Conservation (phyloP, 768 basidiomycete species). For the Dacryopinax primogenitus region DNA sequence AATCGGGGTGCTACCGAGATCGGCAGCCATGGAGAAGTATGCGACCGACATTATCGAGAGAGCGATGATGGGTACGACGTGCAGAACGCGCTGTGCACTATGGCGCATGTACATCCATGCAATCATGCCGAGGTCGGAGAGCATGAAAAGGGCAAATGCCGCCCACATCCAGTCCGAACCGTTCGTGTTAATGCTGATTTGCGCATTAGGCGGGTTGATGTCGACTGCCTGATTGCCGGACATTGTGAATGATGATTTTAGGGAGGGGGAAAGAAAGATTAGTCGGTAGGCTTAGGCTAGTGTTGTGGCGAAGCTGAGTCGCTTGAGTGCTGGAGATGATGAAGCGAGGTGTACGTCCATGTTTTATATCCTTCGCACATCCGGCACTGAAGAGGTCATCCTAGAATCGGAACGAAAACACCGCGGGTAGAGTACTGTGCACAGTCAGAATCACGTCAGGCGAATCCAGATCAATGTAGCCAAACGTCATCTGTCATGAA, state of each 20-base stretch:
- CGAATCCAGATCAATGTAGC: background rate
- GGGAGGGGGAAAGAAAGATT: background rate
- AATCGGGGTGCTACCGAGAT: constrained; percentile 40
- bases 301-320: constrained; percentile 5
- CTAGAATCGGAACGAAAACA: background rate
- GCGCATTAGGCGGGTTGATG: constrained; percentile 30
- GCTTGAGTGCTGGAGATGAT: background rate
- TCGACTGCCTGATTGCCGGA: constrained; percentile 4
- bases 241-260: background rate
- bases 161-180: constrained; percentile 46
- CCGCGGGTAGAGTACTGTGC: background rate
- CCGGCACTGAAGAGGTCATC: background rate
- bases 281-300: background rate
- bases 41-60: constrained; percentile 36
- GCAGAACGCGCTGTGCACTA: constrained; percentile 36
- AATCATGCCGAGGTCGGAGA: constrained; percentile 31
- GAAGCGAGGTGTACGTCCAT: background rate
- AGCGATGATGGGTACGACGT: constrained; percentile 38
- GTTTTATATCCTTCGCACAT: background rate
- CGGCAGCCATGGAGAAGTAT: constrained; percentile 45
- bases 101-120: constrained; percentile 30
- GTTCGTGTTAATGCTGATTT: constrained; percentile 32
- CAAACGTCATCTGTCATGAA: background rate
- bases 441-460: background rate
- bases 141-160: constrained; percentile 39